Conservation (phyloP, 1,284 basidiomycete genomes). For the Sanghuangporus weigelae region DNA sequence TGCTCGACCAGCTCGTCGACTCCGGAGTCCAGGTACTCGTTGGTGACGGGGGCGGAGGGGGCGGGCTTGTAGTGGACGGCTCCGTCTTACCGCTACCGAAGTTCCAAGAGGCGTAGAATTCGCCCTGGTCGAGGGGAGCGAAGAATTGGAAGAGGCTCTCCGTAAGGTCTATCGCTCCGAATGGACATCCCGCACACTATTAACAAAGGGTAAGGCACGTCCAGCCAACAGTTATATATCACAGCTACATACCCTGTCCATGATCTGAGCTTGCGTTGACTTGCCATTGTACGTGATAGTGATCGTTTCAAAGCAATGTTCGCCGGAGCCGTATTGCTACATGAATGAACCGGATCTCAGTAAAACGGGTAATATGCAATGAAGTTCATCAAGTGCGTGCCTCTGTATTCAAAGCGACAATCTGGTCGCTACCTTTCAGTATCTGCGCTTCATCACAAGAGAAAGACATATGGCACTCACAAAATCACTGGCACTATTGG, state of each 20-base stretch:
- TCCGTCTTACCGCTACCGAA: conserved; percentile 24
- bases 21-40: conserved; percentile 17
- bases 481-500: conserved; percentile 28
- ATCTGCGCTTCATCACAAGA: background rate
- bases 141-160: conserved; percentile 42
- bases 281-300: conserved; percentile 53
- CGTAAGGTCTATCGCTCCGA: conserved; percentile 51
- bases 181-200: conserved; percentile 39
- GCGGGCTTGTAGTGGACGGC: conserved; percentile 15
- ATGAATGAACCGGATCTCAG: conserved; percentile 9
- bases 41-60: conserved; percentile 19
- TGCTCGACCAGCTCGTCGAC: conserved; percentile 13
- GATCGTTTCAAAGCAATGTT: conserved; percentile 49
- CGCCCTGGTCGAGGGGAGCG: conserved; percentile 27
- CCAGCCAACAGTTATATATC: background rate
- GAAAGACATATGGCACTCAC: conserved; percentile 24
- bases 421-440: conserved; percentile 26
- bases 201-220: background rate
- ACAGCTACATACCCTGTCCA: conserved; percentile 38
- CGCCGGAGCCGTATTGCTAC: conserved; percentile 35
- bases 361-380: background rate
- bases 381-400: conserved; percentile 23
- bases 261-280: conserved; percentile 46
- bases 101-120: conserved; percentile 38
- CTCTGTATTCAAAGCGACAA: conserved; percentile 38